These are phyloP conservation scores for Fraxinus sp. DNA, from an alignment of 305 asterid genomes.

Conservation along the genomic window DNA sequence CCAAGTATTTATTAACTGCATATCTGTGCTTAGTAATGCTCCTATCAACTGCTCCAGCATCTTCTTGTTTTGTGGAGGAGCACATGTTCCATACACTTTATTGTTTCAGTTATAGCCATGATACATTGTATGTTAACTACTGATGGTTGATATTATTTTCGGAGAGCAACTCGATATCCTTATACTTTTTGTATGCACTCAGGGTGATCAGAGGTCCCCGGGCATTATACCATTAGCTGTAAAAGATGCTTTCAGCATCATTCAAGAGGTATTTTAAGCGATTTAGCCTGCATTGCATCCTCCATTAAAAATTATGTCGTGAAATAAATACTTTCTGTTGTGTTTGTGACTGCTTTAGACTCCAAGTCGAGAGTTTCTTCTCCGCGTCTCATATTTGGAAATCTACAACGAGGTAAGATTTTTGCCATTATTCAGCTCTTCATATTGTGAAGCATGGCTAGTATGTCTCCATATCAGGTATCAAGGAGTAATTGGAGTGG, in stretches of 20 bases:
- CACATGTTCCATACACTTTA: constrained; percentile 8
- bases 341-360: constrained; percentile 60
- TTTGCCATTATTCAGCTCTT: constrained; percentile 25
- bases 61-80: constrained; percentile 20
- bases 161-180: constrained; percentile 24
- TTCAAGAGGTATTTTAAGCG: constrained; percentile 83
- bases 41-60: constrained; percentile 5
- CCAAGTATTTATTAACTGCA: constrained; percentile 4
- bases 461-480: constrained; percentile 9
- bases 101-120: neutral
- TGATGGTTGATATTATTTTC: neutral
- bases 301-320: constrained; percentile 25
- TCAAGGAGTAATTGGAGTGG: constrained; percentile 15
- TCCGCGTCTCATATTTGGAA: constrained; percentile 95
- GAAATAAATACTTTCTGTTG: constrained; percentile 18
- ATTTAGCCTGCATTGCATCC: constrained; percentile 30
- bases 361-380: constrained; percentile 95
- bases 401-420: constrained; percentile 92
- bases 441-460: constrained; percentile 6
- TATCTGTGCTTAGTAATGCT: constrained; percentile 15
- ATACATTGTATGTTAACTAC: neutral
- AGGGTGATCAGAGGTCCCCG: neutral
- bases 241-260: constrained; percentile 96
- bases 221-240: constrained; percentile 98
- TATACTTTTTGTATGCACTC: constrained; percentile 3